Base-by-base conservation (phyloP, 371 early-diverging fungal genomes). In the Mucor plumbeus region DNA sequence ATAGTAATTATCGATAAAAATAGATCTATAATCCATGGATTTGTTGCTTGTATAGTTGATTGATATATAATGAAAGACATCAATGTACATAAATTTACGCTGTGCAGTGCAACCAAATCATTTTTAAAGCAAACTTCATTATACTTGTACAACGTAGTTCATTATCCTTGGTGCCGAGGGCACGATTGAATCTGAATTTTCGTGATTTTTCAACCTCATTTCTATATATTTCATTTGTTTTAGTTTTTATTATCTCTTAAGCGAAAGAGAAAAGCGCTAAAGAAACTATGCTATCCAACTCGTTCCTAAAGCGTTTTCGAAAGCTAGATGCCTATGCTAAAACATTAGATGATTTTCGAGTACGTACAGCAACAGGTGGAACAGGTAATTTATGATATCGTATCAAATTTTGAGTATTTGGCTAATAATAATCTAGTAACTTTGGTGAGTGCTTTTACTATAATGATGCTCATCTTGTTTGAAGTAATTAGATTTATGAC, bases 311-410 rank as follows among this genome's bases (percentile, higher is more conserved):
- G 59, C 76, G 86, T 41, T 85, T 91, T 64, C 85, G 85, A 64
- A 80, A 82, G 62, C 89, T 96, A 64, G 99, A 99, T 75, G 96
- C 95, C 19, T 97, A 97, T 70, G 98, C 99, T n/a, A 98, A 98
- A 72, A 95, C 98, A 1, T 84, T 96, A 15, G 99, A 99, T 69
- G 97, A 99, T 77, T 95, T 97, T 78, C 87, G 94, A 59, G 84
- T 95, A 56, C 89, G 92, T 73, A 98, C 98, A n/a, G 81, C 85
- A 15, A 85, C 93, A 0, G 98, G 98, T 59, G 97, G 94, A 41
- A 67, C 81, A 59, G 91, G 95, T 94, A 90, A 47, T 11, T 10
- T 31, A 13, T 14, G 9, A 11, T 38, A 9, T 4, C 5, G 7
- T 38, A 9, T 3, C 11, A 59, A 0, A 1, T 11, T 26, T 26